phyloP scores from a whole-genome alignment of 768 basidiomycete genomes.

The Pleurotus pulmonarius region DNA sequence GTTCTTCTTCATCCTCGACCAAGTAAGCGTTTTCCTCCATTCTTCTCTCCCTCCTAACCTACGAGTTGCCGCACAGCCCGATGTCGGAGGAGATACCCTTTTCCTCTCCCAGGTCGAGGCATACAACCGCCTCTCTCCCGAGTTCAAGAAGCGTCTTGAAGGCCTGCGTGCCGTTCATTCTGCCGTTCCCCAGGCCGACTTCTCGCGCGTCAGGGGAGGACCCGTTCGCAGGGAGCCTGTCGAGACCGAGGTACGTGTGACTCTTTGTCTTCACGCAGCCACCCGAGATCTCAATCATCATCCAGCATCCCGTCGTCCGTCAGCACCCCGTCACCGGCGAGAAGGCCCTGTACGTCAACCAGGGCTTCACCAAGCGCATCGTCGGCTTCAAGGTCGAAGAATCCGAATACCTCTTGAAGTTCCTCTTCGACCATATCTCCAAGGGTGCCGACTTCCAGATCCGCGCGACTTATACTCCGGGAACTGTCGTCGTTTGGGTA shows the following conservation, averaged over 20 bases:
- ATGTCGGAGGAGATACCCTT: slow-evolving; percentile 49
- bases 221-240: slow-evolving; percentile 49
- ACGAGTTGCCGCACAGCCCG: slow-evolving; percentile 19
- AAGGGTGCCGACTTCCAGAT: slow-evolving; percentile 50
- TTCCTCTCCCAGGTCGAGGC: slow-evolving; percentile 58
- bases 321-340: slow-evolving; percentile 61
- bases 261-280: slow-evolving; percentile 2
- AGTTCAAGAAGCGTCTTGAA: slow-evolving; percentile 54
- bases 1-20: slow-evolving; percentile 54
- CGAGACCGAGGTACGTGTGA: slow-evolving; percentile 32
- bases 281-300: background rate
- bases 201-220: slow-evolving; percentile 36
- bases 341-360: slow-evolving; percentile 58
- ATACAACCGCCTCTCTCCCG: slow-evolving; percentile 54
- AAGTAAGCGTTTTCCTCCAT: slow-evolving; percentile 23
- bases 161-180: slow-evolving; percentile 55
- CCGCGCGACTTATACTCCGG: slow-evolving; percentile 45
- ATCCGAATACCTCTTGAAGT: slow-evolving; percentile 50
- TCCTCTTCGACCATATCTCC: slow-evolving; percentile 49
- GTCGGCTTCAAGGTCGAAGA: slow-evolving; percentile 54
- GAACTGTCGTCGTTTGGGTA: slow-evolving; percentile 57
- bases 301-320: slow-evolving; percentile 51
- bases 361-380: slow-evolving; percentile 50
- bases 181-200: slow-evolving; percentile 48
- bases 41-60: no score